phyloP scores from a whole-genome alignment of 2,329 filamentous ascomycete species.

The Kalaharituber pfeilii region DNA sequence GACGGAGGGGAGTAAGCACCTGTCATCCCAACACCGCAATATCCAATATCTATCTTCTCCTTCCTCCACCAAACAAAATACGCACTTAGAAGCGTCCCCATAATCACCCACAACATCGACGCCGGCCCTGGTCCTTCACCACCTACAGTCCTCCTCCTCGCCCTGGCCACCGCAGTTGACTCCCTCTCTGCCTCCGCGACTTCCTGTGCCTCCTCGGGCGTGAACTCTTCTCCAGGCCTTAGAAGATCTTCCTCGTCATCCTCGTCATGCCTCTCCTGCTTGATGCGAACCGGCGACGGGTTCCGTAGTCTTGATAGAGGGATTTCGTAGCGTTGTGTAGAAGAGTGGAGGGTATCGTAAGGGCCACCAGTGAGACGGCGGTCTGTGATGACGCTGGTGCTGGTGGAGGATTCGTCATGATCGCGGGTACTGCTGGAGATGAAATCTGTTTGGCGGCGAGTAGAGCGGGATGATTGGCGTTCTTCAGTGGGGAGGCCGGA shows the following conservation, averaged over 20 bases:
- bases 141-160: constrained; percentile 2
- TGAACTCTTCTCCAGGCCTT: constrained; percentile 79
- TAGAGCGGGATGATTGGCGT: neutral
- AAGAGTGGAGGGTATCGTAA: neutral
- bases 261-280: constrained; percentile 33
- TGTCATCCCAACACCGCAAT: constrained; percentile 66
- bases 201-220: constrained; percentile 72
- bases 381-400: neutral
- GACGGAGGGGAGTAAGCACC: constrained; percentile 20
- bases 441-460: neutral
- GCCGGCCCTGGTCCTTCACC: constrained; percentile 5
- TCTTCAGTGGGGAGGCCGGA: neutral
- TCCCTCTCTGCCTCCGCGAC: constrained; percentile 38
- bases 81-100: constrained; percentile 50
- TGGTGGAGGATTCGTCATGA: neutral
- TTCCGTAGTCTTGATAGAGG: neutral
- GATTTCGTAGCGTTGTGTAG: neutral
- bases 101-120: constrained; percentile 48
- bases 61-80: constrained; percentile 76
- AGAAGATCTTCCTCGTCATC: constrained; percentile 31
- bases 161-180: neutral
- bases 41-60: constrained; percentile 91
- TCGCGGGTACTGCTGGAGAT: neutral
- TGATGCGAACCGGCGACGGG: constrained; percentile 4
- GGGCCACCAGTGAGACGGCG: neutral